Percentiles rank a stretch among this genome's conserved stretches.
Evolutionary conservation across 2,329 filamentous ascomycete species (phyloP).

Genomic region (Colletotrichum scovillei): DNA sequence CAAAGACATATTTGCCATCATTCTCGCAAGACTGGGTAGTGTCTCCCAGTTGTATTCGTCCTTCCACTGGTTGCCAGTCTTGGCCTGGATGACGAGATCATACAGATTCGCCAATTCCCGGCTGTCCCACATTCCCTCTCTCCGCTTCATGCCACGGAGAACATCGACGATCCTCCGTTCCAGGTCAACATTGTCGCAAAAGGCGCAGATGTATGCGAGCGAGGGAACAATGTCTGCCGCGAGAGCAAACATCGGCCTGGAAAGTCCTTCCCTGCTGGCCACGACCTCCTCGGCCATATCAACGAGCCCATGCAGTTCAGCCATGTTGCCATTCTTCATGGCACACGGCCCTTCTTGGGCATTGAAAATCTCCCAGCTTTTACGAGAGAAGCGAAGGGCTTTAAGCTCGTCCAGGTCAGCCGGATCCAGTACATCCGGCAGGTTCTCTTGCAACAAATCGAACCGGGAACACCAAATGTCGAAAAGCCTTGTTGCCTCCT

Average conservation of each 20-base stretch:
- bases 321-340: neutral
- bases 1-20: conserved; percentile 10
- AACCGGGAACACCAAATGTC: conserved; percentile 16
- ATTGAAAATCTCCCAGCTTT: conserved; percentile 18
- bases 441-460: conserved; percentile 2
- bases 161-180: conserved; percentile 28
- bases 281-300: conserved; percentile 27
- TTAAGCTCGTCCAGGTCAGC: conserved; percentile 13
- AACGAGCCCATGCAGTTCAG: neutral
- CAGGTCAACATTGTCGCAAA: conserved; percentile 26
- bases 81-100: conserved; percentile 3
- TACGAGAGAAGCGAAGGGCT: conserved; percentile 7
- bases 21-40: conserved; percentile 16
- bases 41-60: conserved; percentile 31
- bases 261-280: neutral
- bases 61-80: conserved; percentile 21
- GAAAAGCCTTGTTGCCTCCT: neutral
- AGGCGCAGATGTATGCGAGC: conserved; percentile 31
- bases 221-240: conserved; percentile 24
- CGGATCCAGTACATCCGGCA: neutral
- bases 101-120: conserved; percentile 31
- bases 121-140: conserved; percentile 37
- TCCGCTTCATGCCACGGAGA: conserved; percentile 27
- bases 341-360: conserved; percentile 6
- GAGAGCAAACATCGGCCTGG: conserved; percentile 17